Base-by-base conservation (phyloP, 2,329 filamentous ascomycete genomes). In the Sphaceloma murrayae region DNA sequence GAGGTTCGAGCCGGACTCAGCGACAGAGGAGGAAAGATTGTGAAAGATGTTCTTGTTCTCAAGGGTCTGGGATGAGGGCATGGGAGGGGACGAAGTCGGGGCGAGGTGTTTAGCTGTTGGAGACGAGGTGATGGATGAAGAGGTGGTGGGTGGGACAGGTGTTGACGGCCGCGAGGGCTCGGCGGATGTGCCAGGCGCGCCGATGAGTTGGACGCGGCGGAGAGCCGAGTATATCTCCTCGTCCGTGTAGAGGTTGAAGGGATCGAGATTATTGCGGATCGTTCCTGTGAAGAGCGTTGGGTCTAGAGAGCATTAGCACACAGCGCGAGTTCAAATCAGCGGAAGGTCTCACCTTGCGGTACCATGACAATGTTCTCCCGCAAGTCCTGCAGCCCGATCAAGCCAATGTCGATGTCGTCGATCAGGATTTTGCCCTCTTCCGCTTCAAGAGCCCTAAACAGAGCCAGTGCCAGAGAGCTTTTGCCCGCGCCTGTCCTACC, bases 311-410 rank as follows among this genome's bases (percentile, higher is more conserved):
- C n/a, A n/a, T n/a, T n/a, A n/a, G n/a, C n/a, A n/a, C n/a, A n/a
- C n/a, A n/a, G n/a, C n/a, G n/a, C n/a, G n/a, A n/a, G n/a, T n/a
- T n/a, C n/a, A n/a, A n/a, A n/a, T n/a, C n/a, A n/a, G n/a, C n/a
- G n/a, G 6, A 3, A 17, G 11, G 22, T 33, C 57, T 55, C 53
- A 63, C 61, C 61, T 67, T 98, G 91, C 19, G 91, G 91, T 46
- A 98, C 91, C 63, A 98, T 96, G 0, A 93, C 95, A 55, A 98
- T 93, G 34, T 85, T 82, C 65, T 94, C 83, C 45, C 91, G 83
- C 55, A 98, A 70, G 63, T 96, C 89, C 51, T 85, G 83, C n/a
- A 98, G 74, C 5, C 91, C 91, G 51, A 98, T 95, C 50, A 73
- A 69, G 40, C 85, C 80, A 57, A 96, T 86, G 56, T 96, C 85